phyloP scores from a whole-genome alignment of 192 early-diverging fungal genomes.

The Podila horticola region DNA sequence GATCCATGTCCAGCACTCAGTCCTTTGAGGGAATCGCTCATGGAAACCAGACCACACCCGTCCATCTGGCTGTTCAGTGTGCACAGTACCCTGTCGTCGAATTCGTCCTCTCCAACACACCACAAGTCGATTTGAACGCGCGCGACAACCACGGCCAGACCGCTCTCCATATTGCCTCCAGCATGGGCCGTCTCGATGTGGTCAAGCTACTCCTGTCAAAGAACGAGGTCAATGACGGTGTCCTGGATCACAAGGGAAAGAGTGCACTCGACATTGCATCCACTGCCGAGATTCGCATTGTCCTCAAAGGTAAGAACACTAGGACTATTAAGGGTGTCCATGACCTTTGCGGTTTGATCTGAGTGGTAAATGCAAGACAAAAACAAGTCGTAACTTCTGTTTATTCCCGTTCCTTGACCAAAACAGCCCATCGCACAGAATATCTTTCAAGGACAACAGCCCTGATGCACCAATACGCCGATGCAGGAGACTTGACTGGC shows the following conservation, averaged over 20 bases:
- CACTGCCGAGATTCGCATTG: constrained; percentile 54
- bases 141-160: constrained; percentile 72
- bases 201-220: constrained; percentile 73
- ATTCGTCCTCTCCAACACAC: constrained; percentile 57
- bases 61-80: constrained; percentile 71
- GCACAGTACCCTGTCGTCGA: constrained; percentile 66
- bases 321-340: neutral
- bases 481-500: constrained; percentile 42
- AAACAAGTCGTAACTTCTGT: neutral
- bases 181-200: constrained; percentile 71
- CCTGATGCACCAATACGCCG: constrained; percentile 62
- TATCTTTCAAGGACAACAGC: constrained; percentile 59
- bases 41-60: constrained; percentile 30
- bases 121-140: constrained; percentile 62
- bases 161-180: constrained; percentile 78
- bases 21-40: constrained; percentile 33
- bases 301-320: constrained; percentile 61
- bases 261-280: constrained; percentile 67
- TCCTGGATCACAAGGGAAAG: constrained; percentile 69
- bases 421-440: constrained; percentile 59
- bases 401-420: too few species aligned
- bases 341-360: too few species aligned
- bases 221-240: constrained; percentile 72
- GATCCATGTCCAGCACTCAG: constrained; percentile 40
- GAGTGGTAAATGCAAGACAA: neutral